Evolutionary conservation across 2,329 filamentous ascomycete species (phyloP).

Genomic region (Mycosphaerella sp.): DNA sequence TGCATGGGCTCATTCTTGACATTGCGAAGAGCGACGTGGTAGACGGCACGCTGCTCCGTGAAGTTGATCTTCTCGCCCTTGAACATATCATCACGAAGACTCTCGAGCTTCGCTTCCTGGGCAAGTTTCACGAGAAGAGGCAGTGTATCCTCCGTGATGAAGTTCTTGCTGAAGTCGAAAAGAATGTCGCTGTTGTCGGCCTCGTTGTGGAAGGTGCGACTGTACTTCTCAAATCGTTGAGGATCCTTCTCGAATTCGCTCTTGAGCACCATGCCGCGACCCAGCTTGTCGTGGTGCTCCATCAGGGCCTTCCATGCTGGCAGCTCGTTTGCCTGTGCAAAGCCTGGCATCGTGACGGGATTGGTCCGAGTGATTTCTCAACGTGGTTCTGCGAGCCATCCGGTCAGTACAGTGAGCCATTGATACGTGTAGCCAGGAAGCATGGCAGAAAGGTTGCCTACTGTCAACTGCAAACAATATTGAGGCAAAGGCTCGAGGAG

Average conservation of each 20-base stretch:
- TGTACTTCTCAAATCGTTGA: constrained; percentile 83
- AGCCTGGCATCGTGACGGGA: constrained; percentile 45
- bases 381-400: background rate
- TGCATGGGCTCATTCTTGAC: constrained; percentile 71
- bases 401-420: background rate
- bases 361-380: background rate
- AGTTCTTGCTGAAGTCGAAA: constrained; percentile 99
- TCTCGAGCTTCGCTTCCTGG: constrained; percentile 81
- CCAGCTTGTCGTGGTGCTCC: constrained; percentile 77
- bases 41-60: constrained; percentile 92
- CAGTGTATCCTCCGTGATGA: constrained; percentile 87
- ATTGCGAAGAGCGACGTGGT: constrained; percentile 91
- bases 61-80: constrained; percentile 98
- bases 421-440: background rate
- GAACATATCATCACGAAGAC: constrained; percentile 97
- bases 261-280: constrained; percentile 87
- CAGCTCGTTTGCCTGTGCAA: constrained; percentile 82
- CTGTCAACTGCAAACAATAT: background rate
- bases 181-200: constrained; percentile 80
- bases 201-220: constrained; percentile 71
- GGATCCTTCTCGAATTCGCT: constrained; percentile 87
- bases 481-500: background rate
- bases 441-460: constrained; percentile 1
- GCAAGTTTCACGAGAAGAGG: constrained; percentile 82
- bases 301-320: constrained; percentile 81